A percentile compares a stretch with the other conserved stretches of the same genome.
phyloP scores from a whole-genome alignment of 2,329 filamentous ascomycete genomes.

The Teratosphaeria pseudoeucalypti region DNA sequence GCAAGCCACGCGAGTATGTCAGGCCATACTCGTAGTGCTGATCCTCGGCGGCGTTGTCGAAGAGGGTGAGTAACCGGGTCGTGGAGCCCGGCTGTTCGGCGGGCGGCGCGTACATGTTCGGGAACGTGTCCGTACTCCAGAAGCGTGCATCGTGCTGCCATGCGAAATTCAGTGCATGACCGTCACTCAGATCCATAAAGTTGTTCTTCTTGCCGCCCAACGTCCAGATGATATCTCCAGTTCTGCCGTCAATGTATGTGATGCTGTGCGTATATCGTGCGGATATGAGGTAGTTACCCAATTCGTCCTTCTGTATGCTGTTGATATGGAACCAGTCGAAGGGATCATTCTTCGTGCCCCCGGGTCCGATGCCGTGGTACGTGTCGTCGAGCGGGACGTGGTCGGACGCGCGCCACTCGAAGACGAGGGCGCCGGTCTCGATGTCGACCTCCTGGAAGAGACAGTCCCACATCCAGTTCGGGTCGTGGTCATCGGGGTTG shows the following conservation, averaged over 20 bases:
- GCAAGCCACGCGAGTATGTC: slow-evolving; percentile 19
- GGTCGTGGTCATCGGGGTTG: slow-evolving; percentile 8
- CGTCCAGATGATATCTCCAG: slow-evolving; percentile 36
- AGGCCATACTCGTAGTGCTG: slow-evolving; percentile 21
- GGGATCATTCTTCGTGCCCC: slow-evolving; percentile 33
- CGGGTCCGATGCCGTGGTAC: slow-evolving; percentile 26
- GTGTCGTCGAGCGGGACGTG: slow-evolving; percentile 28
- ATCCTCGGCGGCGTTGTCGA: slow-evolving; percentile 43
- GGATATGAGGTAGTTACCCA: slow-evolving; percentile 39
- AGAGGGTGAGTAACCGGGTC: slow-evolving; percentile 40
- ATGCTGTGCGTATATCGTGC: slow-evolving; percentile 33
- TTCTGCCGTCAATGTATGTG: slow-evolving; percentile 35
- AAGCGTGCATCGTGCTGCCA: slow-evolving; percentile 27
- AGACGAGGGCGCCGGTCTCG: slow-evolving; percentile 33
- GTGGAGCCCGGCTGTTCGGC: slow-evolving; percentile 14
- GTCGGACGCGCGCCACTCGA: slow-evolving; percentile 39
- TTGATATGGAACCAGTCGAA: slow-evolving; percentile 47
- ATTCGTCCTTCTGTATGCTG: slow-evolving; percentile 38
- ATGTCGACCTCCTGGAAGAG: slow-evolving; percentile 39
- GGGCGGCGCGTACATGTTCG: slow-evolving; percentile 16
- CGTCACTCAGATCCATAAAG: slow-evolving; percentile 23
- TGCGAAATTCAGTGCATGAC: slow-evolving; percentile 20
- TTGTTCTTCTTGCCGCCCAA: slow-evolving; percentile 37
- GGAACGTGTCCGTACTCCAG: slow-evolving; percentile 14
- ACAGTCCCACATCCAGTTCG: slow-evolving; percentile 29